phyloP scores from a whole-genome alignment of 2,329 filamentous ascomycete species.

The Cladophialophora psammophila region DNA sequence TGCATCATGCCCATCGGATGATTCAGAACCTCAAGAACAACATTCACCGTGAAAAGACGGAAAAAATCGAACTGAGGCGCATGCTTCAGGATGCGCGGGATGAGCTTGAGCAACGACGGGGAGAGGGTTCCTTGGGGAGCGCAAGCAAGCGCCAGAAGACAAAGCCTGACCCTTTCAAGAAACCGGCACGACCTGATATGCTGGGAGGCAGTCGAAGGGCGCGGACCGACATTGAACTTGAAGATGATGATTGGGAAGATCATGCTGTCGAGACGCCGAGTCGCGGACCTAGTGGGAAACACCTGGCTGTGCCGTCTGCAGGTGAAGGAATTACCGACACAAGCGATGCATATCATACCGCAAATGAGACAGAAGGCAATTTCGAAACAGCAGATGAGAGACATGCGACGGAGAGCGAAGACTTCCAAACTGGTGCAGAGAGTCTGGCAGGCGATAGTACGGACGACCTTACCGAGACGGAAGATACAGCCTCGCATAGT shows the following conservation, averaged over 20 bases:
- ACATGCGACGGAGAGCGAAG: conserved; percentile 83
- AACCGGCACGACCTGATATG: conserved; percentile 73
- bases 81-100: conserved; percentile 95
- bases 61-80: conserved; percentile 93
- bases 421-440: conserved; percentile 93
- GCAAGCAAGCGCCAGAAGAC: conserved; percentile 66
- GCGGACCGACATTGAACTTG: conserved; percentile 78
- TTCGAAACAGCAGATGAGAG: conserved; percentile 82
- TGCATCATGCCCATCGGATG: conserved; percentile 93
- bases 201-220: conserved; percentile 77
- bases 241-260: conserved; percentile 92
- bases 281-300: conserved; percentile 38
- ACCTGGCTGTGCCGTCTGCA: conserved; percentile 40
- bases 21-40: conserved; percentile 95
- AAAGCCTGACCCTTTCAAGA: conserved; percentile 75
- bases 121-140: conserved; percentile 54
- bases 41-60: conserved; percentile 96
- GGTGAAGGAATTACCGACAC: conserved; percentile 54
- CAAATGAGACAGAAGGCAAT: conserved; percentile 74
- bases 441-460: conserved; percentile 72
- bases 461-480: conserved; percentile 86
- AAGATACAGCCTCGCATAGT: conserved; percentile 57
- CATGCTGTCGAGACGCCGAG: conserved; percentile 62
- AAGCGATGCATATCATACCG: conserved; percentile 78
- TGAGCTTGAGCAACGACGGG: conserved; percentile 76